Percentiles rank a stretch among this genome's conserved stretches.
Evolutionary conservation across 2,329 filamentous ascomycete species (phyloP).

Genomic region (Colletotrichum higginsianum): DNA sequence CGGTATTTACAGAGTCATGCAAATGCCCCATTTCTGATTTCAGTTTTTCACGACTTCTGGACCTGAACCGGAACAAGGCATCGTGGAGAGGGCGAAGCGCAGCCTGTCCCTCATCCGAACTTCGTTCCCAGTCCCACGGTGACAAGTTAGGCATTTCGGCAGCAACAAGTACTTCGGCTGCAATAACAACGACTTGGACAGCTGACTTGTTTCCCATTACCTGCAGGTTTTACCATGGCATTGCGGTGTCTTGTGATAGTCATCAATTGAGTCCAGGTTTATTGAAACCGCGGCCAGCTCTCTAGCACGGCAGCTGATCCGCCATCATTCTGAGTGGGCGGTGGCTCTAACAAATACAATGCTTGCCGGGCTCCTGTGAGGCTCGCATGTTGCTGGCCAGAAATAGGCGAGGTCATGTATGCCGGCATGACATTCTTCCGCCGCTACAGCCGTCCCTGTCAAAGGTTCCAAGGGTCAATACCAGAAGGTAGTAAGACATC

Average conservation of each 20-base stretch:
- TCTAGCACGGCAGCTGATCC: background rate
- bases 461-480: background rate
- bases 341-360: constrained; percentile 32
- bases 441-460: background rate
- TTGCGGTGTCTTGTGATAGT: background rate
- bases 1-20: constrained; percentile 14
- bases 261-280: background rate
- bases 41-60: constrained; percentile 2
- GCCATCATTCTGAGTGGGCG: constrained; percentile 9
- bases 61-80: background rate
- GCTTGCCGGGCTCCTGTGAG: background rate
- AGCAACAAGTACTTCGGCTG: constrained; percentile 10
- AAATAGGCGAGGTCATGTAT: background rate
- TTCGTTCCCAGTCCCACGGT: background rate
- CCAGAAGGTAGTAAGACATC: background rate
- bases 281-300: constrained; percentile 8
- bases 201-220: background rate
- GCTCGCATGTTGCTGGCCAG: constrained; percentile 5
- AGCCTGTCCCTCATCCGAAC: background rate
- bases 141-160: background rate
- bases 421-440: background rate
- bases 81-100: background rate
- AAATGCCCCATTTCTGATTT: background rate
- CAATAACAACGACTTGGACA: background rate
- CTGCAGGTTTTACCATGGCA: constrained; percentile 1